Evolutionary conservation across 345 rosid species (phyloP).

Genomic region (Mangifera indica): DNA sequence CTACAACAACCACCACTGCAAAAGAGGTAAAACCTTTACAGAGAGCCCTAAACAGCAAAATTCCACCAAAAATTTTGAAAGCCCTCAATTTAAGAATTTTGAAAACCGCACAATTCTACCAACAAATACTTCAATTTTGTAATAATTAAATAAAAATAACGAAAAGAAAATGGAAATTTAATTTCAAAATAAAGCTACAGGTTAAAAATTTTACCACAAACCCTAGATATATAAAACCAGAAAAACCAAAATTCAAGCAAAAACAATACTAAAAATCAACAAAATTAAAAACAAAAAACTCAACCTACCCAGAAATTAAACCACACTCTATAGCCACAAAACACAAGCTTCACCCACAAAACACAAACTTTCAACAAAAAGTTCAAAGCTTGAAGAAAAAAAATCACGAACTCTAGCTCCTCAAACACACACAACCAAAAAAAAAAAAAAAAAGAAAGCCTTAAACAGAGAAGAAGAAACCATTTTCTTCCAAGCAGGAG

Average conservation of each 20-base stretch:
- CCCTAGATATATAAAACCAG: slow-evolving; percentile 13
- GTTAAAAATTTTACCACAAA: slow-evolving; percentile 6
- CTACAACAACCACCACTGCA: slow-evolving; percentile 12
- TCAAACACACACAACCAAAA: slow-evolving; percentile 1
- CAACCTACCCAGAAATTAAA: slow-evolving; percentile 8
- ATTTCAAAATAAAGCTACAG: background rate
- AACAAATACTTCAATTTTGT: slow-evolving; percentile 1
- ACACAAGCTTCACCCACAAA: background rate
- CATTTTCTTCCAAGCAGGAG: slow-evolving; percentile 81
- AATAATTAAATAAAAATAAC: background rate
- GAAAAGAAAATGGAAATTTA: background rate
- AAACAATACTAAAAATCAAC: background rate
- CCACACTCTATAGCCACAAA: background rate
- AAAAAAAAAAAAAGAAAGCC: background rate
- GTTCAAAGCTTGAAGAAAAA: background rate
- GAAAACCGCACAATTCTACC: slow-evolving; percentile 7
- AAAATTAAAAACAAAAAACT: background rate
- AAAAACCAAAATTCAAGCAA: slow-evolving; percentile 4
- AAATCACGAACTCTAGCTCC: background rate
- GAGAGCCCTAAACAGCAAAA: slow-evolving; percentile 15
- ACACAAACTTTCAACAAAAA: slow-evolving; percentile 2
- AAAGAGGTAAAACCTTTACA: slow-evolving; percentile 7
- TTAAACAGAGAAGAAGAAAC: slow-evolving; percentile 29
- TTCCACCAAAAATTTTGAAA: background rate
- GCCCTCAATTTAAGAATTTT: slow-evolving; percentile 1